Conservation (phyloP, 805 yeast species). For the Aciculoconidium aculeatum region DNA sequence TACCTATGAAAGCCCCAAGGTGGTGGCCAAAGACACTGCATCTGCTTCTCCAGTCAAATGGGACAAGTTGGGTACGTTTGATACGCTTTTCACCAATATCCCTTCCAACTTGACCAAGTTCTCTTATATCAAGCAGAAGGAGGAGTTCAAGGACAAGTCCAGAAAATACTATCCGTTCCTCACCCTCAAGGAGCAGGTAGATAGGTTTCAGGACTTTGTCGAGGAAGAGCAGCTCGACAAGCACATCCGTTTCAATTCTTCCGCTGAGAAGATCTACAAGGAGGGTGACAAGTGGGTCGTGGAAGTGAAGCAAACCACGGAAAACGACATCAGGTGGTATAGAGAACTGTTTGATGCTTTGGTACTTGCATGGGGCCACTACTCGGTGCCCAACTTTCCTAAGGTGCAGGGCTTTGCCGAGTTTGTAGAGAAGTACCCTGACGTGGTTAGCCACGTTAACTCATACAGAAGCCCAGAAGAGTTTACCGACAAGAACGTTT, state of each 20-base stretch:
- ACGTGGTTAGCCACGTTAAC: conserved; percentile 51
- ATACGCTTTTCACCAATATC: conserved; percentile 36
- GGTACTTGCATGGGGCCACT: conserved; percentile 60
- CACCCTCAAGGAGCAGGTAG: conserved; percentile 27
- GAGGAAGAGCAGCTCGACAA: conserved; percentile 20
- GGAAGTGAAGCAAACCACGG: conserved; percentile 14
- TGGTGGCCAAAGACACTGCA: conserved; percentile 7
- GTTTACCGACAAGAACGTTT: conserved; percentile 35
- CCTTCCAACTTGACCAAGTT: conserved; percentile 33
- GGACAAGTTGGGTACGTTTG: conserved; percentile 33
- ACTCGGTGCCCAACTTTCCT: conserved; percentile 58
- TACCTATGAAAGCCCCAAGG: conserved; percentile 14
- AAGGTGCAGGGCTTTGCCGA: conserved; percentile 46
- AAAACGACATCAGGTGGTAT: conserved; percentile 33
- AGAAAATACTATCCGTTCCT: conserved; percentile 33
- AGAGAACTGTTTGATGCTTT: conserved; percentile 53
- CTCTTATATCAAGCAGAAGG: conserved; percentile 26
- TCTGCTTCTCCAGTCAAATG: conserved; percentile 24
- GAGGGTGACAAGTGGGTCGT: conserved; percentile 35
- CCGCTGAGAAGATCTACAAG: conserved; percentile 34
- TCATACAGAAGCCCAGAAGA: conserved; percentile 43
- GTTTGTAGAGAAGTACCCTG: conserved; percentile 41
- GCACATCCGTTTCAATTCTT: conserved; percentile 32
- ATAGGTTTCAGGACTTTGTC: conserved; percentile 22
- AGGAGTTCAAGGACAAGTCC: conserved; percentile 14